These are phyloP conservation scores for Colletotrichum orchidophilum DNA, from an alignment of 2,329 filamentous ascomycete species.

Conservation along the genomic window DNA sequence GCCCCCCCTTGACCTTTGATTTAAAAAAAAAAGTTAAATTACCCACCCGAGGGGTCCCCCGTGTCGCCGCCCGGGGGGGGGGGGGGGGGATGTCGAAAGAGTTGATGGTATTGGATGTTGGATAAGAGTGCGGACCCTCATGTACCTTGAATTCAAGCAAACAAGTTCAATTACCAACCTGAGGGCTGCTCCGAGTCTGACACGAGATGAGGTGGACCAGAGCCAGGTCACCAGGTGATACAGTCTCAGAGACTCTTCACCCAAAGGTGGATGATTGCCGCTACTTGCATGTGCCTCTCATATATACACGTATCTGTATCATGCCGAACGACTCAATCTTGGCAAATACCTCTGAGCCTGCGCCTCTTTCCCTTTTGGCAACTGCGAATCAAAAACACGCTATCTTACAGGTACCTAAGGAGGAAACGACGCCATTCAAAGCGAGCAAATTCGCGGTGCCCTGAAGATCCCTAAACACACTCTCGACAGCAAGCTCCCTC, in stretches of 20 bases:
- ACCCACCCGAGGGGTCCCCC: background rate
- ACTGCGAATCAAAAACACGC: background rate
- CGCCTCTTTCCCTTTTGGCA: background rate
- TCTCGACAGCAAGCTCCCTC: conserved; percentile 49
- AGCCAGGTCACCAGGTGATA: background rate
- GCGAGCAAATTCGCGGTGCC: conserved; percentile 62
- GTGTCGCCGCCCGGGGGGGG: too few relatives aligned
- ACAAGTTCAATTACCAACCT: background rate
- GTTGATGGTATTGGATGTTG: background rate
- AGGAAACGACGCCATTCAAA: conserved; percentile 57
- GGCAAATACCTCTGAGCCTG: background rate
- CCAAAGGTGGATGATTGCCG: background rate
- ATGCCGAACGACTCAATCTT: background rate
- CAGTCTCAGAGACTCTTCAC: background rate
- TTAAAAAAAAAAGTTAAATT: background rate
- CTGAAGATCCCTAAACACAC: conserved; percentile 50
- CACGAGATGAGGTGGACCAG: background rate
- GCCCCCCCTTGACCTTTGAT: background rate
- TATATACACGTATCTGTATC: background rate
- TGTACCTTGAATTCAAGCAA: background rate
- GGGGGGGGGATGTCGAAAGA: background rate
- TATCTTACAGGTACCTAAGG: background rate
- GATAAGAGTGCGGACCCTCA: background rate
- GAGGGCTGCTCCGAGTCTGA: background rate
- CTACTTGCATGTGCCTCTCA: background rate